These are phyloP conservation scores for Chrysochromulina parva DNA, from an alignment of 78 protist genomes.

Conservation along the genomic window DNA sequence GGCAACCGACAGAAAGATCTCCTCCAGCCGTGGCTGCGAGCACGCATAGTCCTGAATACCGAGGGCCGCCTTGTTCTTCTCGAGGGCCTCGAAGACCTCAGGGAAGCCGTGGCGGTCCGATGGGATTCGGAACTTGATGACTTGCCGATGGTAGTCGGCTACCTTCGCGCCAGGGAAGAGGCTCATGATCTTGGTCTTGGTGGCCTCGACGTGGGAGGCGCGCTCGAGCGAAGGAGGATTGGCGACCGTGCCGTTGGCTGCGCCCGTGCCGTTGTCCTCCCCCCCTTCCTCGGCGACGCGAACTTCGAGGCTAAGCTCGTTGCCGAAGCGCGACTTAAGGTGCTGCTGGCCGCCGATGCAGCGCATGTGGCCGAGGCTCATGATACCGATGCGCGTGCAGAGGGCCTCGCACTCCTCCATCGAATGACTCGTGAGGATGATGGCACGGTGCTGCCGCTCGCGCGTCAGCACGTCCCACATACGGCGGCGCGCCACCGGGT, in stretches of 20 bases:
- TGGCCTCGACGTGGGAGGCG: too few relatives aligned
- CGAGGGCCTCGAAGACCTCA: background rate
- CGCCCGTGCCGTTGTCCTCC: background rate
- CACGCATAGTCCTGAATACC: background rate
- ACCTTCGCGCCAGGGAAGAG: too few relatives aligned
- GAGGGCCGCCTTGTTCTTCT: background rate
- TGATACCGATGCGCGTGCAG: background rate
- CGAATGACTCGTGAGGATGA: slow-evolving; percentile 69
- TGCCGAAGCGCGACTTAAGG: background rate
- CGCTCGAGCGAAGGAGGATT: too few relatives aligned
- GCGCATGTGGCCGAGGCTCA: background rate
- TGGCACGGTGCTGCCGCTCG: background rate
- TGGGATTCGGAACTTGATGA: too few relatives aligned
- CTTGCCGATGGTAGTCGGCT: too few relatives aligned
- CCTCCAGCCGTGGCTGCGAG: background rate
- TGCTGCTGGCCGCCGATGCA: background rate
- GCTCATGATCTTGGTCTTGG: too few relatives aligned
- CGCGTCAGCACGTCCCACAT: slow-evolving; percentile 65
- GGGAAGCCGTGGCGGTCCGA: too few relatives aligned
- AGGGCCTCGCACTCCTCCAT: slow-evolving; percentile 72
- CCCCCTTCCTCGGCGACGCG: background rate
- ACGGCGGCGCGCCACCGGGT: slow-evolving; percentile 64
- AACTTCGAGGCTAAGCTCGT: background rate
- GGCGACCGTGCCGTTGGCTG: too few relatives aligned
- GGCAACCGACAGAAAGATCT: background rate